Evolutionary conservation across 345 rosid genomes (phyloP).

Genomic region (Aquilaria malaccensis): DNA sequence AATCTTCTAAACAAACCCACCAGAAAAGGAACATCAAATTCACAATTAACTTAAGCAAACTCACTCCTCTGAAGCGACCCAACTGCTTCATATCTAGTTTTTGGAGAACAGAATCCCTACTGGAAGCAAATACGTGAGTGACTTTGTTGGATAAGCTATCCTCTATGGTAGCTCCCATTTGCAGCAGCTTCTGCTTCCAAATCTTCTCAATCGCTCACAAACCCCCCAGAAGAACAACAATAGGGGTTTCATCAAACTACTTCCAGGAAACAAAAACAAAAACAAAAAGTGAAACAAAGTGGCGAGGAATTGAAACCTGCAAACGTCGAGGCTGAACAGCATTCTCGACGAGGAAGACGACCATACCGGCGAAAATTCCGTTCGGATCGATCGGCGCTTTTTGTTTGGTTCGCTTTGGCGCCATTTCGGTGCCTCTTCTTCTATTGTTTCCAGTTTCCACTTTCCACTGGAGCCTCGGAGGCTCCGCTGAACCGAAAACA

Average conservation of each 20-base stretch:
- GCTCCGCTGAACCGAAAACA: no score
- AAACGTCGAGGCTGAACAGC: slow-evolving; percentile 80
- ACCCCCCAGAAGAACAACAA: slow-evolving; percentile 1
- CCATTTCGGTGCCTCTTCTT: slow-evolving; percentile 32
- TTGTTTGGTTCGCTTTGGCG: slow-evolving; percentile 53
- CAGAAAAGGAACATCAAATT: no score
- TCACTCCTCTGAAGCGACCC: slow-evolving; percentile 51
- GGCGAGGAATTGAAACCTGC: slow-evolving; percentile 40
- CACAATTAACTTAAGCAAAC: slow-evolving; percentile 7
- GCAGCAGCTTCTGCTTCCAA: slow-evolving; percentile 84
- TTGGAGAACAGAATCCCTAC: slow-evolving; percentile 32
- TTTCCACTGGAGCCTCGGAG: no score
- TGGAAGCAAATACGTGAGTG: slow-evolving; percentile 59
- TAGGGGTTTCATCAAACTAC: not conserved
- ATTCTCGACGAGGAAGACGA: slow-evolving; percentile 46
- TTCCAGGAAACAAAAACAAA: not conserved
- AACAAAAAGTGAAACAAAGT: not conserved
- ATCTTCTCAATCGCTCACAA: slow-evolving; percentile 29
- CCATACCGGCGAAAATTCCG: slow-evolving; percentile 75
- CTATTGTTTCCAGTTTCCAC: not conserved
- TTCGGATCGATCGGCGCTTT: slow-evolving; percentile 40
- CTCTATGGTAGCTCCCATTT: slow-evolving; percentile 69
- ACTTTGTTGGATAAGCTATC: slow-evolving; percentile 45
- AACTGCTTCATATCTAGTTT: slow-evolving; percentile 30
- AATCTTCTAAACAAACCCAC: no score